Base-by-base conservation (phyloP, 2,329 filamentous ascomycete species). In the Fusarium multiceps region DNA sequence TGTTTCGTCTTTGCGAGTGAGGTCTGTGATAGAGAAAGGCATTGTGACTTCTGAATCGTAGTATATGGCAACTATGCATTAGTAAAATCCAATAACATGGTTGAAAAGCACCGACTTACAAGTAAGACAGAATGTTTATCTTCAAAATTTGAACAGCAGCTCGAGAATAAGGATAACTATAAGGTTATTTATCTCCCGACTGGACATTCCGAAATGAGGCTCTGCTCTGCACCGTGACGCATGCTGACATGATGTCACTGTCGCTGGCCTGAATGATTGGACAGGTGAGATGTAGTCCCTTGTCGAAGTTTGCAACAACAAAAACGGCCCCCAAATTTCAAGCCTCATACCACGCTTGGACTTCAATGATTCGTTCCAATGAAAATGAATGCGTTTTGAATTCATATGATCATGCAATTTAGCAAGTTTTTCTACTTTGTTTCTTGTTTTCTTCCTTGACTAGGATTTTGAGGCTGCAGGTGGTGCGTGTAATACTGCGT, bases 1-100 rank as follows among this genome's bases (percentile, higher is more conserved):
- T 16, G 42, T 61, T 18, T 49, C 16, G 16, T 63, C 60, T 12
- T 20, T 63, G 6, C 12, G 43, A 2, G 42, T 63, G 2, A 63
- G 23, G 9, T 63, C 60, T 9, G 18, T 27, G 7, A 61, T 55
- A 7, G 60, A 54, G 12, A 63, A 49, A 27, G 56, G 60, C 56
- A 63, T 63, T n/a, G n/a, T n/a, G n/a, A n/a, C n/a, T n/a, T n/a
- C n/a, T n/a, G n/a, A n/a, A n/a, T n/a, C n/a, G n/a, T n/a, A n/a
- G n/a, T n/a, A n/a, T n/a, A n/a, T n/a, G n/a, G n/a, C n/a, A n/a
- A n/a, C n/a, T n/a, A n/a, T n/a, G n/a, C n/a, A n/a, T n/a, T n/a
- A n/a, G n/a, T n/a, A n/a, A n/a, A n/a, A n/a, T n/a, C n/a, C n/a
- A n/a, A n/a, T n/a, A n/a, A n/a, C n/a, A n/a, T n/a, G n/a, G n/a